These are phyloP conservation scores for Diplodia intermedia DNA, from an alignment of 2,329 filamentous ascomycete species.

Conservation along the genomic window DNA sequence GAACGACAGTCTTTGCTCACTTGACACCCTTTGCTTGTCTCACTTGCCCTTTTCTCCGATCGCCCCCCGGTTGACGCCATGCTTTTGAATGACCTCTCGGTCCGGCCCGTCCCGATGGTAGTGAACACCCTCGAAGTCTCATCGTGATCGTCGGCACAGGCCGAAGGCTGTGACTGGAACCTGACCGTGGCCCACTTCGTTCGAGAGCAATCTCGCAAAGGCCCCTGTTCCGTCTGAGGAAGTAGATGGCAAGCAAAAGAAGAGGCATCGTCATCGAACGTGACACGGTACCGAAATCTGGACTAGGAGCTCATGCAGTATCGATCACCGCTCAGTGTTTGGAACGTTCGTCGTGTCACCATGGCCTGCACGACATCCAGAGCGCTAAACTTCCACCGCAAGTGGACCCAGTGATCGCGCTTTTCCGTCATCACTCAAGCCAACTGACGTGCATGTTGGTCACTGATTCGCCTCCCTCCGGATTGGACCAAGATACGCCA, in stretches of 20 bases:
- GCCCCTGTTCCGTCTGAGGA: background rate
- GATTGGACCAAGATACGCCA: background rate
- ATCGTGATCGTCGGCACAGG: background rate
- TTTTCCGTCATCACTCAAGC: background rate
- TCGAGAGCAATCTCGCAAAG: too few species aligned
- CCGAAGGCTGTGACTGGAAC: background rate
- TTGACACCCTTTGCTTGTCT: background rate
- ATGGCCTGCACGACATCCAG: conserved; percentile 1
- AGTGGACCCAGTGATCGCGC: background rate
- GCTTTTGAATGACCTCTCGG: background rate
- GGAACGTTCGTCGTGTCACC: background rate
- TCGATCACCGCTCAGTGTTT: background rate
- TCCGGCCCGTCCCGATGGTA: conserved; percentile 19
- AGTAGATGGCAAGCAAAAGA: background rate
- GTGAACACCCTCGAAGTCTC: background rate
- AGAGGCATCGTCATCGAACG: background rate
- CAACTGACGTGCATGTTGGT: background rate
- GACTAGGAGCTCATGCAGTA: background rate
- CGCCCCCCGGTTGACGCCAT: background rate
- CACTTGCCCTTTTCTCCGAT: background rate
- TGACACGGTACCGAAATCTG: background rate
- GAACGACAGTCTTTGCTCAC: background rate
- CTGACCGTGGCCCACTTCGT: too few species aligned
- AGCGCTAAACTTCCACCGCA: background rate
- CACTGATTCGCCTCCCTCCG: background rate